Conservation (phyloP, 2,329 filamentous ascomycete species). For the Penicillium sumatraense region DNA sequence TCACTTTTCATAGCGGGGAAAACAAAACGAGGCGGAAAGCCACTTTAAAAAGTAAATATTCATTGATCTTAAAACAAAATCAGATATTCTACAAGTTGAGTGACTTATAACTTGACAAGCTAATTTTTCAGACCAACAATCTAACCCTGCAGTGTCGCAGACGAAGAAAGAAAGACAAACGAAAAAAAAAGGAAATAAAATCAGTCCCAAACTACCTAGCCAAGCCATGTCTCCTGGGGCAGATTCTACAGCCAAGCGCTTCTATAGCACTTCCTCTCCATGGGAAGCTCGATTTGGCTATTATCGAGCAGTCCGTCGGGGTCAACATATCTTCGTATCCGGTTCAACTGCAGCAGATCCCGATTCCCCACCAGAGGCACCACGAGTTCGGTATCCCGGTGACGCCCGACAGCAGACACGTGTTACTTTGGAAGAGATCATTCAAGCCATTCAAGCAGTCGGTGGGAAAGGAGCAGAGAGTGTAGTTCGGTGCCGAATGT, state of each 20-base stretch:
- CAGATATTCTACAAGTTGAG: not conserved
- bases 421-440: conserved; percentile 29
- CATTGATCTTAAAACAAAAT: too few species aligned
- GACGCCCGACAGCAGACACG: conserved; percentile 38
- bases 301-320: conserved; percentile 44
- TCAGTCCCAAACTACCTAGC: not conserved
- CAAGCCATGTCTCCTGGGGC: conserved; percentile 2
- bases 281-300: conserved; percentile 44
- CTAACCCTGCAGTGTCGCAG: too few species aligned
- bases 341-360: conserved; percentile 46
- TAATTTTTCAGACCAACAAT: too few species aligned
- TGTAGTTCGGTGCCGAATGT: conserved; percentile 43
- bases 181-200: too few species aligned
- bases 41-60: not conserved
- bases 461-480: conserved; percentile 36
- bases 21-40: not conserved
- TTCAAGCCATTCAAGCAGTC: conserved; percentile 39
- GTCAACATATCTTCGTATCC: conserved; percentile 42
- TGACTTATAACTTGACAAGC: not conserved
- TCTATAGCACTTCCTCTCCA: conserved; percentile 40
- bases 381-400: conserved; percentile 35
- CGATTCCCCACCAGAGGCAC: conserved; percentile 28
- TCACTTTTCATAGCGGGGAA: not conserved
- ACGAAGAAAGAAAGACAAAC: too few species aligned
- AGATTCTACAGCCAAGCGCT: conserved; percentile 20